Base-by-base conservation (phyloP, 2,329 filamentous ascomycete species). In the Nigrograna mackinnonii region DNA sequence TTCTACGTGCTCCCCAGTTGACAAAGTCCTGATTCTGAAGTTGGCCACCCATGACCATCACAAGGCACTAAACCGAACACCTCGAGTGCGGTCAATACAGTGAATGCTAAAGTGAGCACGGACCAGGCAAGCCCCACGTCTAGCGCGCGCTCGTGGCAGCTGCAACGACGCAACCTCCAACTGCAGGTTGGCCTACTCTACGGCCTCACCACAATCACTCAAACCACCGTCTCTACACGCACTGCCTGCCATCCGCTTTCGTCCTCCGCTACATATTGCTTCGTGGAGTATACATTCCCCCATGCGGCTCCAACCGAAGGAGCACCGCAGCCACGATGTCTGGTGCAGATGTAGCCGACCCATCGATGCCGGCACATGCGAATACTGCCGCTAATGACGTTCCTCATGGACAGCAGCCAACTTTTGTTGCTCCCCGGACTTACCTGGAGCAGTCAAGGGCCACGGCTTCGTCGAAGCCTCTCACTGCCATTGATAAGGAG, bases 401-500 rank as follows among this genome's bases (percentile, higher is more conserved):
- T 20, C 54, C 53, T 11, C 43, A 45, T n/a, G 41, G 40, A 20
- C 47, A 56, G 31, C 52, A 52, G 46, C 52, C 54, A 44, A 49
- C 63, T 32, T 68, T 69, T 49, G 68, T 69, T 13, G 60, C 66
- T 11, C 69, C 69, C 14, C 57, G 62, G 36, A 65, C 64, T 11
- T 70, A 68, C 35, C 53, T 74, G 37, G 59, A 64, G 46, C 58
- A 54, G 37, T 47, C 56, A 24, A 49, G 58, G 19, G 59, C 62
- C 11, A 39, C 49, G 16, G 44, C 51, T 28, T 44, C 62, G 41
- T 49, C 49, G 24, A 58, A 56, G 43, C 51, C 77, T 49, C 70
- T 79, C 68, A 84, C 77, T 58, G 78, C 80, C 47, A 75, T 88
- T 44, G 87, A 92, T 68, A 83, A 79, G 72, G 87, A 91, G 64